Percentiles rank a stretch among this genome's conserved stretches.
Evolutionary conservation across 192 early-diverging fungal species (phyloP).

Genomic region (Thoreauomyces humboldtii): DNA sequence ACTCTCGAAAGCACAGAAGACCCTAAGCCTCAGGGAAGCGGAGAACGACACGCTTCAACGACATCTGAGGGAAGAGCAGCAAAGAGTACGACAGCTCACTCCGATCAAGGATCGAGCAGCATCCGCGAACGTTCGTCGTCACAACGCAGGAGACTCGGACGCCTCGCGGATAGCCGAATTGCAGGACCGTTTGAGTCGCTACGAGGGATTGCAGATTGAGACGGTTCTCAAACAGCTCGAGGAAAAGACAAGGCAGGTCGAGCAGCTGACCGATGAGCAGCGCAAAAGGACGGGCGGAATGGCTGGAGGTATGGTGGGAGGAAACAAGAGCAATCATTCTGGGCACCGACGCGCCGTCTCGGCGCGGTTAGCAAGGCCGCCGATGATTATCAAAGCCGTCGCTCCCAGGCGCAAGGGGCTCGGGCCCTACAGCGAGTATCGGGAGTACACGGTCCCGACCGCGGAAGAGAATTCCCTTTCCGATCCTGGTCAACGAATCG

Average conservation of each 20-base stretch:
- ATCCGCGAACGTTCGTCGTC: constrained; percentile 19
- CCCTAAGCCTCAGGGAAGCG: constrained; percentile 28
- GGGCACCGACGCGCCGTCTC: constrained; percentile 2
- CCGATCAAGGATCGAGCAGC: constrained; percentile 34
- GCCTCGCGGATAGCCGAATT: constrained; percentile 29
- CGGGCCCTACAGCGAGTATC: constrained; percentile 21
- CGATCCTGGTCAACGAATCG: constrained; percentile 7
- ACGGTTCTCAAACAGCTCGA: constrained; percentile 41
- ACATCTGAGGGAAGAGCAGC: constrained; percentile 50
- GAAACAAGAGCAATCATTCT: background rate
- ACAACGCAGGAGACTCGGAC: constrained; percentile 14
- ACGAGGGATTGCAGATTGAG: constrained; percentile 51
- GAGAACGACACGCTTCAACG: constrained; percentile 41
- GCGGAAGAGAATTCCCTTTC: constrained; percentile 17
- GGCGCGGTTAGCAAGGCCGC: constrained; percentile 15
- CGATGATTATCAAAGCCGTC: constrained; percentile 15
- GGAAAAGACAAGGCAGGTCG: constrained; percentile 46
- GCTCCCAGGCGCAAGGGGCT: constrained; percentile 14
- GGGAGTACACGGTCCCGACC: background rate
- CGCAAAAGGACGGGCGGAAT: constrained; percentile 21
- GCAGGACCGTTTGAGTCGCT: constrained; percentile 37
- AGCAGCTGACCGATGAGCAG: constrained; percentile 40
- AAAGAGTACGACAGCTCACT: constrained; percentile 27
- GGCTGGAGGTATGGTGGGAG: constrained; percentile 17
- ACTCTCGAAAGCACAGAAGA: constrained; percentile 44